Evolutionary conservation across 208 protist genomes (phyloP).

Genomic region (Leishmania mexicana): DNA sequence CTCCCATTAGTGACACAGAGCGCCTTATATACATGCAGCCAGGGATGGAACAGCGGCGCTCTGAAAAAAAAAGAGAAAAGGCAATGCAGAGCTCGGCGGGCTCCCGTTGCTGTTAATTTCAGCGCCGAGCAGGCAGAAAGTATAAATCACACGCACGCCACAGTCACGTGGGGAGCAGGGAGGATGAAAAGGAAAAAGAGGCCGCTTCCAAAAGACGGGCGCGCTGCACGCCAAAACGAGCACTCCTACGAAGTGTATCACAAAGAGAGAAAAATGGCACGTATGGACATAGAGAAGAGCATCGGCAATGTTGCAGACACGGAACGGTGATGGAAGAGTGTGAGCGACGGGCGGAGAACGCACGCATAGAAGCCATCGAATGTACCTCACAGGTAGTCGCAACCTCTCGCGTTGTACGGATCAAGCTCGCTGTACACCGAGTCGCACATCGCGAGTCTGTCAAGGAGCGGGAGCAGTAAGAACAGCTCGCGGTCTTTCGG

Average conservation of each 20-base stretch:
- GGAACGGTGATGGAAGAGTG: neutral
- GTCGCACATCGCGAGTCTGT: slow-evolving; percentile 34
- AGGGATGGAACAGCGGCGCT: neutral
- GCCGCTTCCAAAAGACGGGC: neutral
- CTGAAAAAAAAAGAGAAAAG: neutral
- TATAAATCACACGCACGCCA: neutral
- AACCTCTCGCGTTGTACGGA: slow-evolving; percentile 41
- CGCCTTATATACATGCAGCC: neutral
- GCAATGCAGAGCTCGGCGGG: neutral
- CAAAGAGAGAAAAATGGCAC: neutral
- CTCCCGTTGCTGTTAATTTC: neutral
- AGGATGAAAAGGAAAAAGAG: no score
- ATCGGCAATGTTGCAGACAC: neutral
- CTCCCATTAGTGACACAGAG: neutral
- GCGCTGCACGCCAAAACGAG: neutral
- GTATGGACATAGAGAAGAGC: neutral
- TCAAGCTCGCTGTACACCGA: slow-evolving; percentile 63
- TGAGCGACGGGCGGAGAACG: neutral
- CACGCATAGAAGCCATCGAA: neutral
- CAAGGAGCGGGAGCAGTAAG: slow-evolving; percentile 51
- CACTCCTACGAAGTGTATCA: neutral
- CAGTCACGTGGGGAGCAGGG: neutral
- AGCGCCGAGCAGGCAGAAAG: neutral
- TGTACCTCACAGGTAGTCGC: slow-evolving; percentile 13
- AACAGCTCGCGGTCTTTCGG: slow-evolving; percentile 50